Percentiles rank a stretch among this genome's conserved stretches.
These are phyloP conservation scores for Salvia rosmarinus DNA, from an alignment of 257 asterid genomes.

Conservation along the genomic window DNA sequence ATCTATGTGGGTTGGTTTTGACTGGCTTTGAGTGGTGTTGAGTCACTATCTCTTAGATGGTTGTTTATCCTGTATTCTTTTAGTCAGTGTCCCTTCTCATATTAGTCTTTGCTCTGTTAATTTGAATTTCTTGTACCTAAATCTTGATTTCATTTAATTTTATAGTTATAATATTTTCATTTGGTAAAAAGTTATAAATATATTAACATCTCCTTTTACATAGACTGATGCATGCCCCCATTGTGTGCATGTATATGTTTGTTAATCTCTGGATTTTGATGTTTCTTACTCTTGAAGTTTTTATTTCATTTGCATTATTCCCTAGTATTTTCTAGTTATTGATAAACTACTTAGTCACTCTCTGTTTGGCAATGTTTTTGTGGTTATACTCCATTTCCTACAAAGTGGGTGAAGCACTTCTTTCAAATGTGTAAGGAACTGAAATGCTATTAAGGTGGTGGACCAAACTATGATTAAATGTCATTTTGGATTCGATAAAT, in stretches of 20 bases:
- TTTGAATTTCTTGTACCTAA: neutral
- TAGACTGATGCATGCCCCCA: neutral
- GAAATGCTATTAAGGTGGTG: neutral
- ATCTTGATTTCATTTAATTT: neutral
- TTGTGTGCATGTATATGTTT: neutral
- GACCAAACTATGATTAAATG: neutral
- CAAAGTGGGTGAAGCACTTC: neutral
- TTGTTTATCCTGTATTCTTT: neutral
- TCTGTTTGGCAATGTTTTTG: neutral
- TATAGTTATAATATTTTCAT: neutral
- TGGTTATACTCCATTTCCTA: constrained; percentile 3
- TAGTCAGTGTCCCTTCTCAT: neutral
- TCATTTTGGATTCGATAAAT: neutral
- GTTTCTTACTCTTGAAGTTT: neutral
- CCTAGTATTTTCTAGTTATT: neutral
- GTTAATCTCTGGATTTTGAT: neutral
- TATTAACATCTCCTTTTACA: neutral
- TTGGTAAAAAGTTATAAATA: neutral
- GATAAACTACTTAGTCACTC: neutral
- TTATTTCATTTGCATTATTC: neutral
- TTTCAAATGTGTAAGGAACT: neutral
- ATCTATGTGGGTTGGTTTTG: neutral
- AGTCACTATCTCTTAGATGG: neutral
- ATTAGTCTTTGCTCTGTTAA: neutral
- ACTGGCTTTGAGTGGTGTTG: constrained; percentile 12